A percentile compares a stretch with the other conserved stretches of the same genome.
These are phyloP conservation scores for Myotisia sp. DNA, from an alignment of 2,329 filamentous ascomycete genomes.

Conservation along the genomic window DNA sequence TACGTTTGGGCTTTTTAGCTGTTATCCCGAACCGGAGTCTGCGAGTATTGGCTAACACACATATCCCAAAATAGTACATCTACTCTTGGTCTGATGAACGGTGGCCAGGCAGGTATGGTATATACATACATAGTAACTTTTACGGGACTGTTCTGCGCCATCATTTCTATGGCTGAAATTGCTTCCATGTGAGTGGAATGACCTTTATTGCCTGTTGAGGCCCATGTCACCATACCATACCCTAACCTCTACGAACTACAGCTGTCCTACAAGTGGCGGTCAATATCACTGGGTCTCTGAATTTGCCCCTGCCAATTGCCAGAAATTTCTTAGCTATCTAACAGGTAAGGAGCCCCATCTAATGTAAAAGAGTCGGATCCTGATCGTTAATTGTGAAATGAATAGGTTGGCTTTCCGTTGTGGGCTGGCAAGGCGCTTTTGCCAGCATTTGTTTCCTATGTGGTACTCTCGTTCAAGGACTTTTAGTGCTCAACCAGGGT, in stretches of 20 bases:
- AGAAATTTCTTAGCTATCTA: conserved; percentile 35
- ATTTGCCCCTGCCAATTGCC: conserved; percentile 21
- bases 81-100: conserved; percentile 18
- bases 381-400: not conserved
- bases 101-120: conserved; percentile 19
- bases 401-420: conserved; percentile 28
- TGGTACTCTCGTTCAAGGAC: conserved; percentile 24
- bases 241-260: too few species aligned
- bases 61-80: conserved; percentile 8
- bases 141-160: conserved; percentile 18
- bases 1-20: conserved; percentile 9
- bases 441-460: conserved; percentile 24
- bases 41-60: not conserved
- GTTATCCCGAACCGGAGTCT: not conserved
- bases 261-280: conserved; percentile 29
- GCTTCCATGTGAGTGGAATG: conserved; percentile 22
- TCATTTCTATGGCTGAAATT: conserved; percentile 27
- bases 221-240: conserved; percentile 11
- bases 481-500: conserved; percentile 25
- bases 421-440: conserved; percentile 32
- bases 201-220: not conserved
- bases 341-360: conserved; percentile 19
- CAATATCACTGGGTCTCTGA: conserved; percentile 32
- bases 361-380: not conserved
- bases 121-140: conserved; percentile 22